Base-by-base conservation (phyloP, 2,329 filamentous ascomycete species). In the Trichocomaceae sp. region DNA sequence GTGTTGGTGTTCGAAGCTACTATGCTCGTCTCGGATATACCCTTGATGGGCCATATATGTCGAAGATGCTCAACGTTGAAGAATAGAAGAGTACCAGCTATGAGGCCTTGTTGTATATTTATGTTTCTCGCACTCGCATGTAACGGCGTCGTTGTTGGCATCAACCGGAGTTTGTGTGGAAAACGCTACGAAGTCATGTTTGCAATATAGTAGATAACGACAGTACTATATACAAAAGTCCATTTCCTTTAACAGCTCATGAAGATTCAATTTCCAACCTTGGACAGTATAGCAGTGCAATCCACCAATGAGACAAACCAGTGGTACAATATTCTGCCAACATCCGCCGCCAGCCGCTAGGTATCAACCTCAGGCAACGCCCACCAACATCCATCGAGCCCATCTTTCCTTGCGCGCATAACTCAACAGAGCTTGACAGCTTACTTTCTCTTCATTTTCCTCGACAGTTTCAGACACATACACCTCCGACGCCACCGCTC, bases 1-100 rank as follows among this genome's bases (percentile, higher is more conserved):
- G 93, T 29, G 91, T 99, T 7, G 93, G 93, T 12, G 95, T 97
- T 17, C 80, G 93, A 66, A 95, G 89, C 66, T 99, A 99, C 70
- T 99, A 99, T 69, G 85, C 83, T 60, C 92, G 91, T 70, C 79
- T 99, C 31, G 93, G 93, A 1, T 99, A 96, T 75, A 89, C 83
- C 79, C 79, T 99, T 29, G 93, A 99, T 69, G 93, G 93, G 9
- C 90, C 88, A 10, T 96, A 95, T 60, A 89, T 79, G 76, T 78
- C 75, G 58, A 79, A 79, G 65, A 74, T 71, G 69, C 61, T 78
- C 48, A 70, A 72, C 22, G 70, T 73, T 31, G 55, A 57, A 9
- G 50, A 57, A 33, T 50, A 53, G 17, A 13, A 42, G 15, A 33
- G 23, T 29, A 29, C 19, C 26, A 7, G n/a, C 4, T 19, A 15